phyloP scores from a whole-genome alignment of 768 basidiomycete genomes.

The Tremella yokohamensis region DNA sequence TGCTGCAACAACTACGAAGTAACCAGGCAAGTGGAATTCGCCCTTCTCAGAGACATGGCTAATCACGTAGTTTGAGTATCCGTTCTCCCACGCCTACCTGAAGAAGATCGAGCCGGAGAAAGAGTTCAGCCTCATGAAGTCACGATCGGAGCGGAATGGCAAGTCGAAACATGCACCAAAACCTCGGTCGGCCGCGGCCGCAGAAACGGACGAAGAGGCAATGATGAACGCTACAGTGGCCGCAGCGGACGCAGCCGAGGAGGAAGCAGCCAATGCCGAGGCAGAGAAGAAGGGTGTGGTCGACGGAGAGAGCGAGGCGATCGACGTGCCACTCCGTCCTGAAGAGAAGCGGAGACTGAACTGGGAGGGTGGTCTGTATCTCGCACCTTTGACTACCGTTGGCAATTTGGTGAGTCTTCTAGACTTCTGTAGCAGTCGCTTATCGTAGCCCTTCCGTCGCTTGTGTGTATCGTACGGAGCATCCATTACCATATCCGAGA shows the following conservation, averaged over 20 bases:
- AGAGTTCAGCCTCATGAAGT: constrained; percentile 22
- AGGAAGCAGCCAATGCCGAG: neutral
- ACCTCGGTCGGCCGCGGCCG: neutral
- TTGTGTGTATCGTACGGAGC: constrained; percentile 81
- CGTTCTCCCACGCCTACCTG: constrained; percentile 32
- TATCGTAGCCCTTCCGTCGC: constrained; percentile 77
- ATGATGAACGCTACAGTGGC: constrained; percentile 21
- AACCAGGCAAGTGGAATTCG: constrained; percentile 59
- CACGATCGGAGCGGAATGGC: neutral
- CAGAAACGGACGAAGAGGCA: constrained; percentile 32
- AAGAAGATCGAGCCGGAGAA: constrained; percentile 36
- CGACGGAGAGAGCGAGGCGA: constrained; percentile 27
- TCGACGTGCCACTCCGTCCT: constrained; percentile 67
- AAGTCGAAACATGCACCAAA: neutral
- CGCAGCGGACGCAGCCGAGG: constrained; percentile 21
- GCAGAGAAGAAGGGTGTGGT: constrained; percentile 21
- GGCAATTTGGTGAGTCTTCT: constrained; percentile 72
- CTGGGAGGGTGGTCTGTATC: constrained; percentile 81
- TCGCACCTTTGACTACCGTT: constrained; percentile 85
- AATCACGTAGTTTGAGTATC: constrained; percentile 30
- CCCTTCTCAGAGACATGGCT: neutral
- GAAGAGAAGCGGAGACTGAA: constrained; percentile 80
- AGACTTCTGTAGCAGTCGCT: neutral
- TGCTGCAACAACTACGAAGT: constrained; percentile 62
- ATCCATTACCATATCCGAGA: constrained; percentile 94